phyloP scores from a whole-genome alignment of 225 moss, liverwort and hornwort species.

The Bryoerythrophyllum caledonicum region DNA sequence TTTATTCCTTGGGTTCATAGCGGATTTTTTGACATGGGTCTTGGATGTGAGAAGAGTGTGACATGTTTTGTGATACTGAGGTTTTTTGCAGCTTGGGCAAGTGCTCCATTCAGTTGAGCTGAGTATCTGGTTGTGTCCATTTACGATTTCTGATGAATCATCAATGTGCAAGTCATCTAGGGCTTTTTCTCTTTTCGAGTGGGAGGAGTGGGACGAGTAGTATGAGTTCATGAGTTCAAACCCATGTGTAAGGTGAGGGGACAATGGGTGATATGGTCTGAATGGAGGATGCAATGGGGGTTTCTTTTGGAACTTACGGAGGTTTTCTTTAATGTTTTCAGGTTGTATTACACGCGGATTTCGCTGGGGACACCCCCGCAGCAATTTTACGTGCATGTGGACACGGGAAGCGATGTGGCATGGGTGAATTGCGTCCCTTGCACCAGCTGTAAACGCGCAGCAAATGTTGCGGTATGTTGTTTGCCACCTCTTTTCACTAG shows the following conservation, averaged over 20 bases:
- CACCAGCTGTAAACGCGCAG: slow-evolving; percentile 45
- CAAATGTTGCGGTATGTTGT: slow-evolving; percentile 43
- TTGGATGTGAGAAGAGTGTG: neutral
- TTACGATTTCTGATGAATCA: neutral
- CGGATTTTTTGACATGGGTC: neutral
- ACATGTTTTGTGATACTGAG: neutral
- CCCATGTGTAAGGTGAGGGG: neutral
- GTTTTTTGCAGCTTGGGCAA: neutral
- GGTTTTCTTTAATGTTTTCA: slow-evolving; percentile 25
- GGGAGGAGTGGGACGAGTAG: neutral
- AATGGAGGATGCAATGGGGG: neutral
- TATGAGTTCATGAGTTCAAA: neutral
- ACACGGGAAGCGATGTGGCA: slow-evolving; percentile 90
- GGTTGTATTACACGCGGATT: slow-evolving; percentile 83
- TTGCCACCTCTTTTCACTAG: neutral
- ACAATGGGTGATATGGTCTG: neutral
- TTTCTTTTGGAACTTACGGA: neutral
- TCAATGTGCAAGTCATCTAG: no score
- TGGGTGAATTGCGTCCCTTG: slow-evolving; percentile 96
- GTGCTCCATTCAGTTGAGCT: neutral
- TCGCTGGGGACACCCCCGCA: slow-evolving; percentile 69
- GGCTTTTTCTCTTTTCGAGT: neutral
- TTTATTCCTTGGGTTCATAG: neutral
- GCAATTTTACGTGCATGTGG: slow-evolving; percentile 80
- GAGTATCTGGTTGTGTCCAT: neutral